phyloP scores from a whole-genome alignment of 352 stramenopile species.

The Pythium sukuiense region DNA sequence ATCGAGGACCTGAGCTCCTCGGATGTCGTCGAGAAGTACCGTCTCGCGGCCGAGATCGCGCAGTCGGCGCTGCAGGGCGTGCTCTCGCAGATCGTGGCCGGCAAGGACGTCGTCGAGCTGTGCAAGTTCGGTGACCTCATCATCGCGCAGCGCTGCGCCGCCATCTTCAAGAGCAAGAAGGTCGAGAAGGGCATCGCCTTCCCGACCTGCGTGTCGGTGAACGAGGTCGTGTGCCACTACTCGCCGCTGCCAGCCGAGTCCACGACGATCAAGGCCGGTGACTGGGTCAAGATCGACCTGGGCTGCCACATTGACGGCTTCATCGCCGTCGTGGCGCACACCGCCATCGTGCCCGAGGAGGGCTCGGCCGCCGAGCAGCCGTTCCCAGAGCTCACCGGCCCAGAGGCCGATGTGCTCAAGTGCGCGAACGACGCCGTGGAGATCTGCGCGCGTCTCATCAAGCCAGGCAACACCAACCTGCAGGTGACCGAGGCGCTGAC shows the following conservation, averaged over 20 bases:
- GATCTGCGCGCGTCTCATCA: conserved; percentile 96
- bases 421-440: conserved; percentile 97
- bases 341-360: conserved; percentile 91
- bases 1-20: conserved; percentile 88
- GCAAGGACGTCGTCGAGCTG: conserved; percentile 95
- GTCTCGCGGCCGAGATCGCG: conserved; percentile 97
- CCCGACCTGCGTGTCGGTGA: conserved; percentile 98
- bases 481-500: conserved; percentile 95
- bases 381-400: conserved; percentile 61
- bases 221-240: conserved; percentile 99
- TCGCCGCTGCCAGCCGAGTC: conserved; percentile 93
- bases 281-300: conserved; percentile 95
- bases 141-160: conserved; percentile 75
- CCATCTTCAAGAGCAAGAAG: conserved; percentile 97
- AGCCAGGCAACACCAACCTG: conserved; percentile 96
- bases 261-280: conserved; percentile 65
- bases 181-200: conserved; percentile 99
- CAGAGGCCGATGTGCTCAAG: conserved; percentile 95
- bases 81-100: conserved; percentile 91
- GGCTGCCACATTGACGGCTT: conserved; percentile 99
- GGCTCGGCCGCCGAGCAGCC: conserved; percentile 51
- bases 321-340: conserved; percentile 98
- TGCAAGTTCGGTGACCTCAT: conserved; percentile 92
- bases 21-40: conserved; percentile 97
- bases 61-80: conserved; percentile 97